A percentile compares a stretch with the other conserved stretches of the same genome.
phyloP scores from a whole-genome alignment of 345 rosid genomes.

The Sonneratia caseolaris region DNA sequence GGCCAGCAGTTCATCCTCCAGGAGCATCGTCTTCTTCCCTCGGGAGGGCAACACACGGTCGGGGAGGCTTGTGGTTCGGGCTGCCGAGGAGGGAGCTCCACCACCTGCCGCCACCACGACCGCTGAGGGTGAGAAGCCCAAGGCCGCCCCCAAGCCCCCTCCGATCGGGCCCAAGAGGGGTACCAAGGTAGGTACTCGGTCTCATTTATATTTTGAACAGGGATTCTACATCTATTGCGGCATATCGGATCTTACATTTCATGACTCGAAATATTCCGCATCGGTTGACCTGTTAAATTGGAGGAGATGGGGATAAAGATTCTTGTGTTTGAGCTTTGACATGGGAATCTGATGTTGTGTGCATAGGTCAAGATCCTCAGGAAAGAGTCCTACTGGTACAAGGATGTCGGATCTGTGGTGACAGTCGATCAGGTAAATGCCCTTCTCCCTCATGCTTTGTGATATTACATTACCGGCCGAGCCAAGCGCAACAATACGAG shows the following conservation, averaged over 20 bases:
- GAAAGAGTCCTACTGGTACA: constrained; percentile 27
- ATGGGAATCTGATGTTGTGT: not conserved
- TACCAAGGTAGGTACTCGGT: constrained; percentile 4
- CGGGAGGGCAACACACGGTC: constrained; percentile 7
- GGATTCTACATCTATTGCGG: not conserved
- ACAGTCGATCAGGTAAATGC: constrained; percentile 24
- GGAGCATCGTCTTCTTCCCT: constrained; percentile 14
- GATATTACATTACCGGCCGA: not conserved
- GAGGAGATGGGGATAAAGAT: not conserved
- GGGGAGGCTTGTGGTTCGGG: constrained; percentile 11
- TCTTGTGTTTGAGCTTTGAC: not conserved
- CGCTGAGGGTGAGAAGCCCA: constrained; percentile 11
- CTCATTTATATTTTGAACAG: not conserved
- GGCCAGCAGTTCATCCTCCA: constrained; percentile 4
- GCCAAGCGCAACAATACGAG: no score
- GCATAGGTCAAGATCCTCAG: constrained; percentile 22
- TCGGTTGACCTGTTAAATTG: not conserved
- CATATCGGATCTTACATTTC: not conserved
- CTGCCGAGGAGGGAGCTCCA: constrained; percentile 11
- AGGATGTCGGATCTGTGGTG: constrained; percentile 22
- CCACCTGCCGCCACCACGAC: constrained; percentile 8
- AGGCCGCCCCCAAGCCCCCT: constrained; percentile 19
- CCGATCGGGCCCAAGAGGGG: constrained; percentile 27
- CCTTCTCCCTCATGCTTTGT: not conserved
- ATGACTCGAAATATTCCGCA: not conserved